Evolutionary conservation across 805 yeast species (phyloP).

Genomic region (Candida insectorum): DNA sequence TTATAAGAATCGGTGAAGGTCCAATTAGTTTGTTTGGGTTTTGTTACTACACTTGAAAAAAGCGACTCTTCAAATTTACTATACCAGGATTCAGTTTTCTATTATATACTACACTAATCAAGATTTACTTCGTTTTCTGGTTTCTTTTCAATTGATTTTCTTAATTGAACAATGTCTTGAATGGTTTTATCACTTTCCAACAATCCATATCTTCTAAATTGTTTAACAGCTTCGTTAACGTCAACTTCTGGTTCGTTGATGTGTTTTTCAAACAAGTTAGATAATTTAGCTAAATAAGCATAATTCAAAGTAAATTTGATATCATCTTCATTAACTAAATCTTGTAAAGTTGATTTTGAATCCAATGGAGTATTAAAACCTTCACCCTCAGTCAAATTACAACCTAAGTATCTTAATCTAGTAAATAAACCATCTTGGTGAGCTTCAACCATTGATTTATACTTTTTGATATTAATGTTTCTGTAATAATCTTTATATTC

Average conservation of each 20-base stretch:
- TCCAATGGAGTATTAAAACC: slow-evolving; percentile 67
- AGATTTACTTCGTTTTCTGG: slow-evolving; percentile 1
- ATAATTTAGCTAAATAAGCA: slow-evolving; percentile 51
- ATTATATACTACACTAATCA: too few relatives aligned
- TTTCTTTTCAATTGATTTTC: slow-evolving; percentile 23
- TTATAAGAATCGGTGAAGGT: too few relatives aligned
- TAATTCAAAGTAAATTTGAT: slow-evolving; percentile 51
- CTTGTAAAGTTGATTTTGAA: slow-evolving; percentile 26
- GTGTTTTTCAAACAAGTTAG: slow-evolving; percentile 44
- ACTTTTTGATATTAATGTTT: slow-evolving; percentile 55
- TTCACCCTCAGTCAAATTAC: slow-evolving; percentile 69
- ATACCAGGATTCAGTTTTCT: too few relatives aligned
- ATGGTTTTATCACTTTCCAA: slow-evolving; percentile 44
- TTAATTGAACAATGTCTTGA: slow-evolving; percentile 32
- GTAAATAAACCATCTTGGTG: slow-evolving; percentile 68
- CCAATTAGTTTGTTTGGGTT: too few relatives aligned
- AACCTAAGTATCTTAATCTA: slow-evolving; percentile 55
- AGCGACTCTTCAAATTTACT: too few relatives aligned
- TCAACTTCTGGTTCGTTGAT: slow-evolving; percentile 36
- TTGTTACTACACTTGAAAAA: too few relatives aligned
- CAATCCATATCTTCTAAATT: slow-evolving; percentile 67
- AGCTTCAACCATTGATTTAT: slow-evolving; percentile 77
- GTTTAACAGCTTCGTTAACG: slow-evolving; percentile 46
- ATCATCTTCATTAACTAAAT: slow-evolving; percentile 17
- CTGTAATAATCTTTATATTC: slow-evolving; percentile 72